These are phyloP conservation scores for Silene noctiflora DNA, from an alignment of 179 eudicot genomes.

Conservation along the genomic window DNA sequence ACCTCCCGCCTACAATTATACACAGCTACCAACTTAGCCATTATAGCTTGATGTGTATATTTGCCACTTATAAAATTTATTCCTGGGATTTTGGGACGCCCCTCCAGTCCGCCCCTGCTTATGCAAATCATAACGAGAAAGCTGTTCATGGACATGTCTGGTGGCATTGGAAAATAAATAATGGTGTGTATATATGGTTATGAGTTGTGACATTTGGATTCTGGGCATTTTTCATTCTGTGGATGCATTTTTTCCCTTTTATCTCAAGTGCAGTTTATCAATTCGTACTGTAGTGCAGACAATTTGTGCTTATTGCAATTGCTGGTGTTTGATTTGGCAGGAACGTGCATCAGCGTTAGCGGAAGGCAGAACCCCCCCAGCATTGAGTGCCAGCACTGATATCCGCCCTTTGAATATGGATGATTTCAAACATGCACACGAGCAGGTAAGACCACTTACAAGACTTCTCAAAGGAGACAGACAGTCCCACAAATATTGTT, in stretches of 20 bases:
- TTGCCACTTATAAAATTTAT: no score
- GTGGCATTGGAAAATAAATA: background rate
- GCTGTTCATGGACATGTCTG: no score
- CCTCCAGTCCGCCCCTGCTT: no score
- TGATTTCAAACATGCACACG: conserved; percentile 61
- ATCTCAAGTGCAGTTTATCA: conserved; percentile 1
- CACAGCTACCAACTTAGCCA: no score
- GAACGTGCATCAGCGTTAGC: conserved; percentile 47
- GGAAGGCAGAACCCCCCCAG: conserved; percentile 40
- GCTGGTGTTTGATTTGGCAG: conserved; percentile 22
- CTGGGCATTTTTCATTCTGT: no score
- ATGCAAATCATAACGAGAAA: no score
- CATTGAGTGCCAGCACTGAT: conserved; percentile 45
- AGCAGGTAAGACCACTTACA: conserved; percentile 37
- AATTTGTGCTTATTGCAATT: background rate
- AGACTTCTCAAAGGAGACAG: background rate
- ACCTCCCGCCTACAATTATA: no score
- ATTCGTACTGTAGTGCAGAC: background rate
- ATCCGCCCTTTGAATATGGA: conserved; percentile 52
- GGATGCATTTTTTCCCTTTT: background rate
- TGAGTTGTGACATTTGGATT: no score
- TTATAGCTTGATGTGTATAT: no score
- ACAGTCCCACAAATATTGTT: no score
- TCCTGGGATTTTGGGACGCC: no score
- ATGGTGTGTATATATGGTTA: no score